Base-by-base conservation (phyloP, 2,329 filamentous ascomycete species). In the Colletotrichum sp. region DNA sequence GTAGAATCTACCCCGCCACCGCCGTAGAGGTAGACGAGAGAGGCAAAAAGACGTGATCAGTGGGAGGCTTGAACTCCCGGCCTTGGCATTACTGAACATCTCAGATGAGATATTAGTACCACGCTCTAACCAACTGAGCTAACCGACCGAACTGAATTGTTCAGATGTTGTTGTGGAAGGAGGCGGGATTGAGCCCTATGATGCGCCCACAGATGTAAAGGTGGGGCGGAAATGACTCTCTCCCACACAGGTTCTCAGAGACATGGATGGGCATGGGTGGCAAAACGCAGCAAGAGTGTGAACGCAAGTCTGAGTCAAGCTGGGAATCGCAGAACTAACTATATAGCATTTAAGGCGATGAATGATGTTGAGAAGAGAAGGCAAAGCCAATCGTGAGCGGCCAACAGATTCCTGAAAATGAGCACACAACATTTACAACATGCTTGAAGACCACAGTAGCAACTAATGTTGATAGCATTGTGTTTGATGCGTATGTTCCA, bases 71-170 rank as follows among this genome's bases (percentile, higher is more conserved):
- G 72, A 75, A 75, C 72, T 75, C 72, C 52, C 72, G 72, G 34
- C 72, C 72, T 75, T 75, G 72, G 72, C 72, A 75, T 75, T 34
- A 75, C 72, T 66, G 13, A 21, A 75, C 24, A 75, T 71, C 44
- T 62, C 60, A 8, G 72, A 7, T 71, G 49, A 71, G 44, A 75
- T 75, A 75, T 75, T 75, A 75, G 72, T 75, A 75, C 72, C 72
- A 75, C 72, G 72, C 72, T 75, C 72, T 75, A 71, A 75, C 72
- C 72, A 75, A 75, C 72, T 75, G 72, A 75, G 72, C 68, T 75
- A 75, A 75, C 72, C 72, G 72, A 75, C 72, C 72, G 32, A 39
- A 26, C 34, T 13, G 59, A 16, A 3, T 16, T 24, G 16, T 6
- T 28, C 32, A 60, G 36, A 8, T 21, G 3, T 24, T 44, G 59